Evolutionary conservation across 345 rosid species (phyloP), one percentile per base, ranked within the genome.

Genomic region (Salix arbutifolia): DNA sequence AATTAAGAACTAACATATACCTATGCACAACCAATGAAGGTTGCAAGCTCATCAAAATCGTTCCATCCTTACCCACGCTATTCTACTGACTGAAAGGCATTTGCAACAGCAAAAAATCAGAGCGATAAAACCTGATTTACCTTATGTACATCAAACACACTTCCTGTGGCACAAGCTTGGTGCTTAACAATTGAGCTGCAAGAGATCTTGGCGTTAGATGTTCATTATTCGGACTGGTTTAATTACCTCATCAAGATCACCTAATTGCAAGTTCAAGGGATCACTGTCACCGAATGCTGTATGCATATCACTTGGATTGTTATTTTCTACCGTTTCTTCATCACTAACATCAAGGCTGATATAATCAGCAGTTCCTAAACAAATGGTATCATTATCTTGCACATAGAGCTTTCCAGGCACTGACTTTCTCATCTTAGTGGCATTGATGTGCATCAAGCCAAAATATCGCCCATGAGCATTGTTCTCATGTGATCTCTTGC

Each of bases 401-500:
- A 68, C 68, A 33, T 65, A 26, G 23, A 23, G 77, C 65, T 84
- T 82, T 58, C 83, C 88, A 38, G 80, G 42, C 69, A 70, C 80
- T 67, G 58, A 70, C 79, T 73, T 74, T 84, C 82, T 84, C 11
- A 84, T 70, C 75, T 85, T 84, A 17, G 78, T 77, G 62, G 69
- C 67, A 23, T 60, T 80, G 38, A 70, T 35, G 40, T 31, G 76
- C 76, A 58, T 56, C 33, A 86, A 79, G 66, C 92, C 90, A 80
- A 94, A 94, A 81, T 94, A 92, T 25, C 97, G 90, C 38, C 93
- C 96, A 38, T 69, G 83, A 60, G 79, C 69, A 79, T 80, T 88
- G 73, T 84, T 82, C 48, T 85, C 86, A 61, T 78, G 85, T 61
- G 85, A 82, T 80, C 76, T 83, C 86, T 87, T 91, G 70, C 85